Evolutionary conservation across 2,329 filamentous ascomycete species (phyloP).

Genomic region (Septoria linicola): DNA sequence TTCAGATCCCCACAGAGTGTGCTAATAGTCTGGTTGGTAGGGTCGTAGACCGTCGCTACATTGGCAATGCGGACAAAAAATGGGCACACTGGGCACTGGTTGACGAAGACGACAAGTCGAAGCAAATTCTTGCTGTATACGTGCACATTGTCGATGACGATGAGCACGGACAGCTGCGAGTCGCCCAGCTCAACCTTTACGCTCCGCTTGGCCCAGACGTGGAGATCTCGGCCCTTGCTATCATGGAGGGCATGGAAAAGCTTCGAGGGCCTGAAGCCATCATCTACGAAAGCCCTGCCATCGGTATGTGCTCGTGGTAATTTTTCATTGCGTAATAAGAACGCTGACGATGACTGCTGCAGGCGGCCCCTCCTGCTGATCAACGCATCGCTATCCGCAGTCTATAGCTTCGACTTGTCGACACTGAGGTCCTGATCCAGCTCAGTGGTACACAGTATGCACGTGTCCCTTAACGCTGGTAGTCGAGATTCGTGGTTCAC

Average conservation of each 20-base stretch:
- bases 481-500: constrained; percentile 56
- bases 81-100: constrained; percentile 1
- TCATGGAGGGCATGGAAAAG: constrained; percentile 3
- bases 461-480: constrained; percentile 41
- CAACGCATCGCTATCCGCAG: too few species aligned
- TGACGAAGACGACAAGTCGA: neutral
- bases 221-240: constrained; percentile 1
- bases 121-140: neutral
- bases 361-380: too few species aligned
- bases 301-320: too few species aligned
- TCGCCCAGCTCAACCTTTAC: constrained; percentile 7
- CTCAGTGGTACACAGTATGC: constrained; percentile 41
- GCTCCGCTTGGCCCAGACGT: neutral
- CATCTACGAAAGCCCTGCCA: too few species aligned
- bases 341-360: too few species aligned
- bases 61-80: constrained; percentile 3
- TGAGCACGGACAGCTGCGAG: neutral
- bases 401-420: constrained; percentile 25
- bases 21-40: neutral
- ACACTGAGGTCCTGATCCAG: constrained; percentile 31
- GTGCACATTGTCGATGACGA: neutral
- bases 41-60: neutral
- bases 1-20: neutral
- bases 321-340: too few species aligned
- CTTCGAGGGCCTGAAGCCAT: neutral